phyloP scores from a whole-genome alignment of 306 rosid genomes.

The Medicago ruthenica region DNA sequence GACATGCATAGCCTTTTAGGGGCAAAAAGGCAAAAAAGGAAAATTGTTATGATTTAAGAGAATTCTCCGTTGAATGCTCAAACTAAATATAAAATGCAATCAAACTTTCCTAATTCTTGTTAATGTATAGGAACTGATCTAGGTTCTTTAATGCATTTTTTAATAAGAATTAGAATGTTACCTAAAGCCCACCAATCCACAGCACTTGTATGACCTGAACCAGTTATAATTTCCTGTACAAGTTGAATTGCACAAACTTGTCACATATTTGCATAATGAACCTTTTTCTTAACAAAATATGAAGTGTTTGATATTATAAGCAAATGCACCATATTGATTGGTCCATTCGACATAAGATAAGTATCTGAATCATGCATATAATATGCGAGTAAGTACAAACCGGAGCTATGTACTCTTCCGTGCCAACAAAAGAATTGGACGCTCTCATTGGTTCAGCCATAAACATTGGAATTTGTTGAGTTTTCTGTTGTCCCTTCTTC shows the following conservation, averaged over 20 bases:
- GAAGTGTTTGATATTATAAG: too few relatives aligned
- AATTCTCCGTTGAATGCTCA: too few relatives aligned
- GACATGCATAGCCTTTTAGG: too few relatives aligned
- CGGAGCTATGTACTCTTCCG: slow-evolving; percentile 99
- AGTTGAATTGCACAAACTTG: slow-evolving; percentile 19
- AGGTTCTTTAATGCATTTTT: slow-evolving; percentile 20
- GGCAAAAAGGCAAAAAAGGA: too few relatives aligned
- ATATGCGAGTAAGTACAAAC: slow-evolving; percentile 53
- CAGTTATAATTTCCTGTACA: slow-evolving; percentile 92
- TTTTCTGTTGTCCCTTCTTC: slow-evolving; percentile 51
- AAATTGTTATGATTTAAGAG: too few relatives aligned
- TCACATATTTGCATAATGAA: not conserved
- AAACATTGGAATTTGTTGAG: slow-evolving; percentile 72
- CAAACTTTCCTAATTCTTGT: not conserved
- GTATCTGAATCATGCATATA: slow-evolving; percentile 25
- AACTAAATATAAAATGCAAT: too few relatives aligned
- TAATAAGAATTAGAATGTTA: slow-evolving; percentile 41
- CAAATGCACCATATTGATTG: not conserved
- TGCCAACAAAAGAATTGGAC: slow-evolving; percentile 97
- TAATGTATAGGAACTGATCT: slow-evolving; percentile 1
- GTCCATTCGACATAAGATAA: not conserved
- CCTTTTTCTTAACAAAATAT: not conserved
- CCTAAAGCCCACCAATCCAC: slow-evolving; percentile 99
- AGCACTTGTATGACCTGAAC: slow-evolving; percentile 95
- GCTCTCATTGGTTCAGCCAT: slow-evolving; percentile 99